These are phyloP conservation scores for Trypanosoma rangeli DNA, from an alignment of 208 protist genomes.

Conservation along the genomic window DNA sequence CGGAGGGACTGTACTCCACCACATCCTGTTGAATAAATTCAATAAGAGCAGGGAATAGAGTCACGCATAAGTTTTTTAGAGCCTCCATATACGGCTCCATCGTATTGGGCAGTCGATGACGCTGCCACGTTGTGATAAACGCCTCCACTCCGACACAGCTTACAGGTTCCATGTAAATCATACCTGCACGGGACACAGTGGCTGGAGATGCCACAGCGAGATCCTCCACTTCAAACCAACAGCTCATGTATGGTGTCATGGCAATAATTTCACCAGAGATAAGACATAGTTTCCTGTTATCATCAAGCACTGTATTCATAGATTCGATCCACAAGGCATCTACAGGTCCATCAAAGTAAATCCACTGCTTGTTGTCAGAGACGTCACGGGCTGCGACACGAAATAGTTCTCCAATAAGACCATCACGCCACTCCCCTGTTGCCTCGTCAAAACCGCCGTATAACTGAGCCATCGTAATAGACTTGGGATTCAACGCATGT, in stretches of 20 bases:
- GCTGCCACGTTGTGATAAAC: conserved; percentile 83
- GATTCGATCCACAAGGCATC: conserved; percentile 96
- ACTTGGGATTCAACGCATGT: conserved; percentile 95
- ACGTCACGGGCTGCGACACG: conserved; percentile 86
- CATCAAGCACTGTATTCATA: conserved; percentile 95
- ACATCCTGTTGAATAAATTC: conserved; percentile 91
- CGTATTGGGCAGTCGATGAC: conserved; percentile 75
- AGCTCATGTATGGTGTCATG: conserved; percentile 95
- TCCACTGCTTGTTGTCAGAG: conserved; percentile 91
- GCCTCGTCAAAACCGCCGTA: conserved; percentile 96
- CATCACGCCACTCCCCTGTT: conserved; percentile 97
- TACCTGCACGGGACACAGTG: conserved; percentile 97
- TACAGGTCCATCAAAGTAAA: conserved; percentile 97
- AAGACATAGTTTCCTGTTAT: conserved; percentile 96
- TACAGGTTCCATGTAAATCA: conserved; percentile 98
- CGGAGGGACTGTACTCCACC: conserved; percentile 94
- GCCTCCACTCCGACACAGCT: conserved; percentile 84
- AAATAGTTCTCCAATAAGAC: conserved; percentile 94
- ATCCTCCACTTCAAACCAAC: conserved; percentile 98
- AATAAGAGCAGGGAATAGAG: conserved; percentile 88
- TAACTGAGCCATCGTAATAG: conserved; percentile 97
- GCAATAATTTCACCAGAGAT: conserved; percentile 95
- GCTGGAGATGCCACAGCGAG: conserved; percentile 96
- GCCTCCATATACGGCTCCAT: conserved; percentile 87
- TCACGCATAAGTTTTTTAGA: conserved; percentile 87